Conservation (phyloP, 2,329 filamentous ascomycete genomes). For the Aspergillus versicolor region DNA sequence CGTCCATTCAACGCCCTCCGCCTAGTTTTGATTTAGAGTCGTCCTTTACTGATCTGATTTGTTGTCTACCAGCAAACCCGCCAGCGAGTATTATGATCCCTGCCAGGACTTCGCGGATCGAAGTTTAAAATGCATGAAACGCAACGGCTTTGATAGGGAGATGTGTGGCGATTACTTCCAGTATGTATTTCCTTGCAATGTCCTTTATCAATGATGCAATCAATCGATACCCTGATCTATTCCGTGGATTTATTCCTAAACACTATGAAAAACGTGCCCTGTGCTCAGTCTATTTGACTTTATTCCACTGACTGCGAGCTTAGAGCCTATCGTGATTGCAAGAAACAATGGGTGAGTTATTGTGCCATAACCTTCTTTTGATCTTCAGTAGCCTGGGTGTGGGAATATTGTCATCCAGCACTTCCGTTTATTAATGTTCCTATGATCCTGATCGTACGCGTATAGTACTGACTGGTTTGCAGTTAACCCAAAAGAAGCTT, state of each 20-base stretch:
- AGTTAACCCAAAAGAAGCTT: slow-evolving; percentile 34
- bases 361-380: neutral
- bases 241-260: neutral
- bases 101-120: slow-evolving; percentile 87
- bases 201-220: neutral
- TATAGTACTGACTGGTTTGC: slow-evolving; percentile 8
- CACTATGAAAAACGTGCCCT: neutral
- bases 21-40: neutral
- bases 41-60: neutral
- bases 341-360: slow-evolving; percentile 83
- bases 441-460: neutral
- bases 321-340: slow-evolving; percentile 91
- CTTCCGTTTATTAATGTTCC: neutral
- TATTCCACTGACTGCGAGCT: slow-evolving; percentile 6
- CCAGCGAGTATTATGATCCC: slow-evolving; percentile 90
- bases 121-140: slow-evolving; percentile 83
- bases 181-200: slow-evolving; percentile 53
- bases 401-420: neutral
- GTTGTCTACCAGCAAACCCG: slow-evolving; percentile 64
- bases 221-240: neutral
- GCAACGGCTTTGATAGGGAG: slow-evolving; percentile 81
- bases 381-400: neutral
- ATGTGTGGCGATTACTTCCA: slow-evolving; percentile 97
- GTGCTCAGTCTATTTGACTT: neutral
- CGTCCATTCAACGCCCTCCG: neutral